Evolutionary conservation across 2,329 filamentous ascomycete species (phyloP), one percentile per base, ranked within the genome.

Genomic region (Penicillium freii): DNA sequence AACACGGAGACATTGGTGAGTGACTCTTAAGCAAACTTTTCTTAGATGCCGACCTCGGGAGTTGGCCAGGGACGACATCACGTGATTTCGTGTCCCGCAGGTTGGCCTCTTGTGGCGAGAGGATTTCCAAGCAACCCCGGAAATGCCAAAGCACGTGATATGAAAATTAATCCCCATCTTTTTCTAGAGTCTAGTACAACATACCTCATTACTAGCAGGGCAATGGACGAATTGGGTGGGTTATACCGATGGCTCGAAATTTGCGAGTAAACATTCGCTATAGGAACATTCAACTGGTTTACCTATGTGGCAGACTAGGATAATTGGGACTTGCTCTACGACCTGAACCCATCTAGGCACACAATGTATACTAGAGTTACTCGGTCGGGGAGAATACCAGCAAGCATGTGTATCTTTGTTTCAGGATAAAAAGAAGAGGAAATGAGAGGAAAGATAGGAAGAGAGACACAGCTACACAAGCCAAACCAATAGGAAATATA

Each of bases 1-100:
- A 45, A 52, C 50, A 52, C 50, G 50, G 48, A 43, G 48, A 52
- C 50, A 52, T 52, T 52, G 29, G 31, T 52, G 39, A 52, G 50
- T 52, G 19, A 34, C 34, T 40, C 45, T n/a, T 29, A 5, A 27
- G 40, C 50, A 45, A 52, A 52, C 29, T 45, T 46, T 52, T 52
- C 21, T 19, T 8, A 17, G 15, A 34, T 34, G 29, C 50, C 38
- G 29, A 45, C 27, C 31, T 52, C 50, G 50, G 48, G 39, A n/a
- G 50, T 34, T 13, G 29, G 19, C 39, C 15, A 7, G 19, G 19
- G 11, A 21, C 6, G 17, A 17, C 8, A n/a, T 23, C 50, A 52
- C 50, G 50, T 52, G 50, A 45, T 27, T 1, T 1, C 4, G 5
- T 29, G 23, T 25, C 19, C 39, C 21, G 8, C 23, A 23, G 38